A percentile compares a stretch with the other conserved stretches of the same genome.
Evolutionary conservation across 2,329 filamentous ascomycete species (phyloP).

Genomic region (Zymoseptoria passerinii): DNA sequence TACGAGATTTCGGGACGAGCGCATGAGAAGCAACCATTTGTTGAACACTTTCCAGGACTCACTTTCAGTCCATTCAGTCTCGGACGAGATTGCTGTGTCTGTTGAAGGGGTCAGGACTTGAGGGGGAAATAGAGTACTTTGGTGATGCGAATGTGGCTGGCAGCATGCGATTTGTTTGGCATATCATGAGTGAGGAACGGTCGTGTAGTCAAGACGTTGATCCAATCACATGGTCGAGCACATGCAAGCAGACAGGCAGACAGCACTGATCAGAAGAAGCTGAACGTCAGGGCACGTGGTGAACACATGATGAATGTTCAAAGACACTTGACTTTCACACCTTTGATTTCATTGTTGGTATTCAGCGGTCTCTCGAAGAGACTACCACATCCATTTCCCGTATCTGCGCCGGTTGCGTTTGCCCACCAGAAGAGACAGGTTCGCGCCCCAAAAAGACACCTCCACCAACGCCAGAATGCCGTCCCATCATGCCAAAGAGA

Average conservation of each 20-base stretch:
- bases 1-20: no score
- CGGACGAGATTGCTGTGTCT: no score
- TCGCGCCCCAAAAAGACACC: not conserved
- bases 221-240: not conserved
- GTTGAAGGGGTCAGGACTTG: no score
- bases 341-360: not conserved
- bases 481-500: not conserved
- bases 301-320: no score
- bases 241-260: not conserved
- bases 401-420: not conserved
- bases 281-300: no score
- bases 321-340: not conserved
- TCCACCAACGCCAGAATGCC: not conserved
- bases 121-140: no score
- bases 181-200: not conserved
- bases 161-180: not conserved
- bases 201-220: not conserved
- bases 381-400: not conserved
- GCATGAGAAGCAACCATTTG: no score
- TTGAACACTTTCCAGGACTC: no score
- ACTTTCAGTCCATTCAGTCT: no score
- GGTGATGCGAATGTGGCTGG: no score
- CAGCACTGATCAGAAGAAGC: not conserved
- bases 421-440: not conserved
- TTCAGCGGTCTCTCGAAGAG: not conserved